These are phyloP conservation scores for Aspergillus pseudonomiae DNA, from an alignment of 2,329 filamentous ascomycete genomes.

Conservation along the genomic window DNA sequence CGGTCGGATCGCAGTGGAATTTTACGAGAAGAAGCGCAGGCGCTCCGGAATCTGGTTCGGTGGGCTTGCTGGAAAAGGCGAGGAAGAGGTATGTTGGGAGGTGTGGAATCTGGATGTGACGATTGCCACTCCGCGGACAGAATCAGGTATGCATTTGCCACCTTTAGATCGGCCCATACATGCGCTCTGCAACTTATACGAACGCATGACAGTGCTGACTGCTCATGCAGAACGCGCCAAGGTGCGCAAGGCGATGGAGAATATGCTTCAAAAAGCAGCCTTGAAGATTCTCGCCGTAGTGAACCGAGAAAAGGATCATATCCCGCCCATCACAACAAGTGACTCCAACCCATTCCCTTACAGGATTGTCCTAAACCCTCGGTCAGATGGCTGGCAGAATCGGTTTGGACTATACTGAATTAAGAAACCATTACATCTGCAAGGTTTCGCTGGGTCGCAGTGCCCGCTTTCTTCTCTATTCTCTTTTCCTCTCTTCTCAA, in stretches of 20 bases:
- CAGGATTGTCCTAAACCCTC: conserved; percentile 85
- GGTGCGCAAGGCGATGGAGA: conserved; percentile 87
- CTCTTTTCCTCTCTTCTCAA: background rate
- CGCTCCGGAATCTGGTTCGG: conserved; percentile 74
- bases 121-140: conserved; percentile 85
- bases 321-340: conserved; percentile 91
- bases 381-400: conserved; percentile 75
- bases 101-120: conserved; percentile 92
- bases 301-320: conserved; percentile 90
- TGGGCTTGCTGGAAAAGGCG: conserved; percentile 60
- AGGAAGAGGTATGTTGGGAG: conserved; percentile 97
- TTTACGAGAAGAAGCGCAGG: conserved; percentile 88
- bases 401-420: conserved; percentile 73
- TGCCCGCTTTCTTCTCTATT: background rate
- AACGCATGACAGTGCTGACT: background rate
- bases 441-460: background rate
- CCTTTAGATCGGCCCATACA: background rate
- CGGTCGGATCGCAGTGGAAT: conserved; percentile 82
- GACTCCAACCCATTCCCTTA: conserved; percentile 94
- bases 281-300: conserved; percentile 88
- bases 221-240: conserved; percentile 72
- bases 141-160: conserved; percentile 67
- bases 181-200: background rate
- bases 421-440: background rate
- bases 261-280: conserved; percentile 81